These are phyloP conservation scores for Dendrobium huoshanense DNA, from an alignment of 106 monocot genomes.

Conservation along the genomic window DNA sequence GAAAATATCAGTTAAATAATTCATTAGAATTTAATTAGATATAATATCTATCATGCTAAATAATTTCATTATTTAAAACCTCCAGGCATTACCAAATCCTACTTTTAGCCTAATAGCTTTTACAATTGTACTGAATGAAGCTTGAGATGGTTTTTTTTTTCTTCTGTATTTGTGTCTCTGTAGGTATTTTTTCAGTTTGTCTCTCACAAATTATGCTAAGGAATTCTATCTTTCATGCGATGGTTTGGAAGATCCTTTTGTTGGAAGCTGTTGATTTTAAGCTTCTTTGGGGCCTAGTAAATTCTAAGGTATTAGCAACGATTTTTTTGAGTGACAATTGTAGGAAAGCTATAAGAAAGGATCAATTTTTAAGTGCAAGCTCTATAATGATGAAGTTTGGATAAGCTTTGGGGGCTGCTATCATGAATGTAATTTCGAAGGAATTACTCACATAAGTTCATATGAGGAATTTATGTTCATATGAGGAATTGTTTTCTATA, in stretches of 20 bases:
- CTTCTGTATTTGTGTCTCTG: no score
- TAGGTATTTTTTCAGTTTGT: no score
- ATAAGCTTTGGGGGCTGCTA: background rate
- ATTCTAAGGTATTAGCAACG: background rate
- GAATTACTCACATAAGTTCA: no score
- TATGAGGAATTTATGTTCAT: no score
- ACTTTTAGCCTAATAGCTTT: no score
- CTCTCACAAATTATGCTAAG: background rate
- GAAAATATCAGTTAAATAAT: no score
- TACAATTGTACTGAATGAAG: background rate
- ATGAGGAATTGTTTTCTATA: no score
- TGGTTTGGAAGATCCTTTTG: background rate
- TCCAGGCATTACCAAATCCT: no score
- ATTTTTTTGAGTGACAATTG: background rate
- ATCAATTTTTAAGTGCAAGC: background rate
- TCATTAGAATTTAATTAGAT: no score
- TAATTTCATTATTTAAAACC: no score
- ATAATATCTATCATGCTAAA: no score
- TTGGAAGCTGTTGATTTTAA: conserved; percentile 3
- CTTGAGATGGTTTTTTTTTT: background rate
- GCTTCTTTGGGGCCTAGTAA: background rate
- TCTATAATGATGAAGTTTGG: background rate
- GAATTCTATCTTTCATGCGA: background rate
- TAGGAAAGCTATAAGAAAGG: background rate
- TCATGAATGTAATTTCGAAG: no score